These are phyloP conservation scores for Gossypium rotundifolium DNA, from an alignment of 345 rosid genomes.

Conservation along the genomic window DNA sequence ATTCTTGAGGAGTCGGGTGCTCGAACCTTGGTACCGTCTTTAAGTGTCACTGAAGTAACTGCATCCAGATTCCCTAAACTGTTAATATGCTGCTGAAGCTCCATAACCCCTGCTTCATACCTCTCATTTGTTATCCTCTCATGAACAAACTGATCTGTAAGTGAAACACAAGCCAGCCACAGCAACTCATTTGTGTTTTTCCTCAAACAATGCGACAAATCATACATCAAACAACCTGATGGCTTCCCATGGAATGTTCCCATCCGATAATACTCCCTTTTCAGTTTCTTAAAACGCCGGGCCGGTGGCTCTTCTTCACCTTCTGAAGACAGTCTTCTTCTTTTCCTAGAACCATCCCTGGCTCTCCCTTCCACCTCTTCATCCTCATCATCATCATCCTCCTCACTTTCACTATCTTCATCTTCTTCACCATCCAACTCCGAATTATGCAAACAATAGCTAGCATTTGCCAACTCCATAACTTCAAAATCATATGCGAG, in stretches of 20 bases:
- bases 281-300: slow-evolving; percentile 55
- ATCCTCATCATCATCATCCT: slow-evolving; percentile 30
- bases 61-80: slow-evolving; percentile 77
- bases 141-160: slow-evolving; percentile 93
- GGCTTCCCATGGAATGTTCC: slow-evolving; percentile 97
- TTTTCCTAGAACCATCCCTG: slow-evolving; percentile 46
- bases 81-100: slow-evolving; percentile 90
- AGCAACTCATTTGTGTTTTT: slow-evolving; percentile 91
- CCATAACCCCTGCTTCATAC: slow-evolving; percentile 95
- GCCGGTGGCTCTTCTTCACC: slow-evolving; percentile 36
- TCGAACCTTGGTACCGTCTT: slow-evolving; percentile 83
- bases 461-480: slow-evolving; percentile 63
- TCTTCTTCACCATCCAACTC: slow-evolving; percentile 30
- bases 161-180: slow-evolving; percentile 92
- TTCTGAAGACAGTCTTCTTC: slow-evolving; percentile 48
- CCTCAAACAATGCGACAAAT: slow-evolving; percentile 66
- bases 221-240: slow-evolving; percentile 81
- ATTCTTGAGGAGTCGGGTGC: slow-evolving; percentile 88
- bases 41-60: slow-evolving; percentile 68
- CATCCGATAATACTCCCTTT: slow-evolving; percentile 64
- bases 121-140: slow-evolving; percentile 93
- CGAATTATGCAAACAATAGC: slow-evolving; percentile 32
- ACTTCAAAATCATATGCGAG: slow-evolving; percentile 78
- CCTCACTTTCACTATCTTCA: slow-evolving; percentile 27
- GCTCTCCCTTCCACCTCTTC: slow-evolving; percentile 31